These are phyloP conservation scores for Piper betle DNA, from an alignment of 164 flowering plant species.

Conservation along the genomic window DNA sequence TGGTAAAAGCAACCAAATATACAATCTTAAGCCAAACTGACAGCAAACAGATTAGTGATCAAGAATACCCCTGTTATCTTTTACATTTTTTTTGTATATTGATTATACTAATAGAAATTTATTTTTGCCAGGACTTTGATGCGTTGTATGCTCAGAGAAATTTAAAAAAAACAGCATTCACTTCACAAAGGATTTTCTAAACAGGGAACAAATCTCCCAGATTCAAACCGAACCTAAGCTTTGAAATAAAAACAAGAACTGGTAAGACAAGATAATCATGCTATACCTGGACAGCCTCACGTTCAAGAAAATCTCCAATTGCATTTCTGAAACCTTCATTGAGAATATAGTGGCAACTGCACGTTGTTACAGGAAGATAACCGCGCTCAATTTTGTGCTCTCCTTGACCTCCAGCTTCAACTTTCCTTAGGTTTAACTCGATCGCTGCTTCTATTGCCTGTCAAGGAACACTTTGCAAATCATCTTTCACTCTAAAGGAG, in stretches of 20 bases:
- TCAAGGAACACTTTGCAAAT: too few species aligned
- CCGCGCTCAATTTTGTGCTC: slow-evolving; percentile 96
- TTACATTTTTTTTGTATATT: too few species aligned
- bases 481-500: not conserved
- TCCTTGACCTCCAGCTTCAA: slow-evolving; percentile 97
- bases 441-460: slow-evolving; percentile 98
- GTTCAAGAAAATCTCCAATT: slow-evolving; percentile 52
- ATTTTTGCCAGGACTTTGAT: too few species aligned
- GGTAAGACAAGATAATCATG: not conserved
- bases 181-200: too few species aligned
- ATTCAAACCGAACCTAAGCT: not conserved
- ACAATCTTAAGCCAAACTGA: too few species aligned
- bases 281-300: slow-evolving; percentile 66
- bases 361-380: slow-evolving; percentile 74
- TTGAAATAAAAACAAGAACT: not conserved
- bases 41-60: not conserved
- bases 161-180: too few species aligned
- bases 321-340: slow-evolving; percentile 51
- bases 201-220: not conserved
- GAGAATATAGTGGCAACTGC: slow-evolving; percentile 76
- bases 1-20: too few species aligned
- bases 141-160: too few species aligned
- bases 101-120: too few species aligned
- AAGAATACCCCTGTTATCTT: too few species aligned
- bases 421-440: slow-evolving; percentile 63